Percentiles rank a stretch among this genome's conserved stretches.
phyloP scores from a whole-genome alignment of 2,329 filamentous ascomycete genomes.

The Pseudohalonectria lignicola region DNA sequence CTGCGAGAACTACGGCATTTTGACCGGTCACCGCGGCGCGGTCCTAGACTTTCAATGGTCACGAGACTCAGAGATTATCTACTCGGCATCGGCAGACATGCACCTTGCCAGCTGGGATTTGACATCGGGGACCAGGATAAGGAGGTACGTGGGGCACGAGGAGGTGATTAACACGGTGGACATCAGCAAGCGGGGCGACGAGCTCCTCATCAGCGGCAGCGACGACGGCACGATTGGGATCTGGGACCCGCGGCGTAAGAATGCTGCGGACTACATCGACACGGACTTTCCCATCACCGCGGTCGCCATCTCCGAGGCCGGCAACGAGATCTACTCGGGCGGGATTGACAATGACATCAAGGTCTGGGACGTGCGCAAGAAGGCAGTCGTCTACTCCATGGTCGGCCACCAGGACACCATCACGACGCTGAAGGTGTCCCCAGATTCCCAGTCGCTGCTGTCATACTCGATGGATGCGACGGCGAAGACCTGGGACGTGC shows the following conservation, averaged over 20 bases:
- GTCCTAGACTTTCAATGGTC: constrained; percentile 94
- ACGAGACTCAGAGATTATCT: constrained; percentile 81
- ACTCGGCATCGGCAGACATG: constrained; percentile 88
- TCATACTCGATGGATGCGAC: constrained; percentile 94
- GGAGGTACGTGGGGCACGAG: constrained; percentile 84
- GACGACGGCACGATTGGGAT: constrained; percentile 91
- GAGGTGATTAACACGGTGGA: constrained; percentile 92
- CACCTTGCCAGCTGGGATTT: constrained; percentile 92
- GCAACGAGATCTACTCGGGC: constrained; percentile 89
- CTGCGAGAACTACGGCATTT: constrained; percentile 86
- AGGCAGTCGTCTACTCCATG: constrained; percentile 77
- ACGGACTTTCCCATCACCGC: constrained; percentile 90
- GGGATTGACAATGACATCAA: constrained; percentile 97
- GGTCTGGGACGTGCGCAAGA: constrained; percentile 93
- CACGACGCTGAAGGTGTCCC: constrained; percentile 82
- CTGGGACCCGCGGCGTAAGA: constrained; percentile 90
- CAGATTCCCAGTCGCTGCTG: constrained; percentile 79
- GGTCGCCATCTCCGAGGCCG: constrained; percentile 82
- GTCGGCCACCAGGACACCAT: constrained; percentile 85
- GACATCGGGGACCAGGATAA: constrained; percentile 83
- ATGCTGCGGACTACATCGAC: constrained; percentile 76
- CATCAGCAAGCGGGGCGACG: constrained; percentile 79
- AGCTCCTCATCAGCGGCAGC: constrained; percentile 80
- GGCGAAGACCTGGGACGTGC: constrained; percentile 89
- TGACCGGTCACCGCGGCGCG: constrained; percentile 84